A percentile compares a stretch with the other conserved stretches of the same genome.
Conservation (phyloP, 225 moss, liverwort and hornwort species). For the Anthoceros angustus region DNA sequence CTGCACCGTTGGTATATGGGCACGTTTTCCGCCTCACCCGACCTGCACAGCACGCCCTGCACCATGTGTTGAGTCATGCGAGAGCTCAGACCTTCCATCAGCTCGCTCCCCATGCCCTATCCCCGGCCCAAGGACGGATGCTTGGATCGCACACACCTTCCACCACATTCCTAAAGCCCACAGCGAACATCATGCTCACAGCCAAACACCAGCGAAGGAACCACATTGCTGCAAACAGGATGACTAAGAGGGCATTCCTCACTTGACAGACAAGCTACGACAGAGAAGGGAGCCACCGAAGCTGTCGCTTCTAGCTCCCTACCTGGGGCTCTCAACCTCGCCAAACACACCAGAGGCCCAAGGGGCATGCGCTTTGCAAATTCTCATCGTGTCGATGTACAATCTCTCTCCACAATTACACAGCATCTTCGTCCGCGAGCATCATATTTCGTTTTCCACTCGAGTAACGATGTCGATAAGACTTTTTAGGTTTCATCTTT, state of each 20-base stretch:
- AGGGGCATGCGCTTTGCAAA: background rate
- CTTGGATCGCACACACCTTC: background rate
- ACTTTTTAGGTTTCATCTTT: too few relatives aligned
- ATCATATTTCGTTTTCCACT: too few relatives aligned
- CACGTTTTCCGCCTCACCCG: constrained; percentile 7
- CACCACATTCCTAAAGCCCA: background rate
- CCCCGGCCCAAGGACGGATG: too few relatives aligned
- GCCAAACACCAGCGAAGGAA: background rate
- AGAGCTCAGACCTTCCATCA: too few relatives aligned
- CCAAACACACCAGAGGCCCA: background rate
- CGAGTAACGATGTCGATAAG: too few relatives aligned
- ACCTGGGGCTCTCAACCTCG: background rate
- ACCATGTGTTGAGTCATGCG: background rate
- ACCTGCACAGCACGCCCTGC: background rate
- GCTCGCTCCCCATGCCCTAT: too few relatives aligned
- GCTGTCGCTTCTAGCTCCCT: background rate
- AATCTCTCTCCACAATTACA: too few relatives aligned
- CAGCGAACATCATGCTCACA: background rate
- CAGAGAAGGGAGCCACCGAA: background rate
- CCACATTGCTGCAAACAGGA: background rate
- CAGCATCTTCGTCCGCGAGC: too few relatives aligned
- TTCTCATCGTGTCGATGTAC: background rate
- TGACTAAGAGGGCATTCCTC: too few relatives aligned
- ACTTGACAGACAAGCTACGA: background rate
- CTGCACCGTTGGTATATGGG: constrained; percentile 56